Evolutionary conservation across 345 rosid species (phyloP).

Genomic region (Cardamine occulta): DNA sequence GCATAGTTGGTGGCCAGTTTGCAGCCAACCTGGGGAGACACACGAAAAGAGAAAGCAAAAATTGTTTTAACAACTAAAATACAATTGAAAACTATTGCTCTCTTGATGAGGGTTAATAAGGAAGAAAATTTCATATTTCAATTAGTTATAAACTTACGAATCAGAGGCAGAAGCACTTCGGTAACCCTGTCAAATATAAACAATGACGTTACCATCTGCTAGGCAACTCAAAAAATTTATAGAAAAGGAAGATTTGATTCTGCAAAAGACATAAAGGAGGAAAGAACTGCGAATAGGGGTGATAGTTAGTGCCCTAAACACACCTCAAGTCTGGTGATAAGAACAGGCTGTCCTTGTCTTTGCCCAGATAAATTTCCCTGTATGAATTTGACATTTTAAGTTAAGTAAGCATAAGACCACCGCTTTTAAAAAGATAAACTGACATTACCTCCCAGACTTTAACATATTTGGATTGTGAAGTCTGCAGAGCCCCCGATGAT

Average conservation of each 20-base stretch:
- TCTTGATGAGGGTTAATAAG: neutral
- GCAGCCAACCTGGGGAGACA: conserved; percentile 81
- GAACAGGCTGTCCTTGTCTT: conserved; percentile 97
- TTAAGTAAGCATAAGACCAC: conserved; percentile 14
- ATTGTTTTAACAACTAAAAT: conserved; percentile 12
- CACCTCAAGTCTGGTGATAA: conserved; percentile 94
- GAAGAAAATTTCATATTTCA: neutral
- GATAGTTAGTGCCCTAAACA: conserved; percentile 32
- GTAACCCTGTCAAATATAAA: conserved; percentile 74
- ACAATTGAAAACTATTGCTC: conserved; percentile 7
- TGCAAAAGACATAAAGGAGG: neutral
- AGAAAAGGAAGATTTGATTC: conserved; percentile 23
- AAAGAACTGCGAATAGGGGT: neutral
- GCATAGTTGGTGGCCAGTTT: conserved; percentile 95
- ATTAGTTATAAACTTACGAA: conserved; percentile 61
- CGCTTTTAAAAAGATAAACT: conserved; percentile 6
- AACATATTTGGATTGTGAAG: conserved; percentile 80
- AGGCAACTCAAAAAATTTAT: conserved; percentile 9
- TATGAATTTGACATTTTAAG: conserved; percentile 33
- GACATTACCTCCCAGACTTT: conserved; percentile 95
- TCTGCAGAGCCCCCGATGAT: conserved; percentile 67
- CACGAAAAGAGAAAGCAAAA: conserved; percentile 15
- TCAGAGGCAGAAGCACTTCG: conserved; percentile 87
- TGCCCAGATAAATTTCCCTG: conserved; percentile 96
- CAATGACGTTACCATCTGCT: conserved; percentile 28